A percentile compares a stretch with the other conserved stretches of the same genome.
phyloP scores from a whole-genome alignment of 371 early-diverging fungal species.

The Mortierella sp. region DNA sequence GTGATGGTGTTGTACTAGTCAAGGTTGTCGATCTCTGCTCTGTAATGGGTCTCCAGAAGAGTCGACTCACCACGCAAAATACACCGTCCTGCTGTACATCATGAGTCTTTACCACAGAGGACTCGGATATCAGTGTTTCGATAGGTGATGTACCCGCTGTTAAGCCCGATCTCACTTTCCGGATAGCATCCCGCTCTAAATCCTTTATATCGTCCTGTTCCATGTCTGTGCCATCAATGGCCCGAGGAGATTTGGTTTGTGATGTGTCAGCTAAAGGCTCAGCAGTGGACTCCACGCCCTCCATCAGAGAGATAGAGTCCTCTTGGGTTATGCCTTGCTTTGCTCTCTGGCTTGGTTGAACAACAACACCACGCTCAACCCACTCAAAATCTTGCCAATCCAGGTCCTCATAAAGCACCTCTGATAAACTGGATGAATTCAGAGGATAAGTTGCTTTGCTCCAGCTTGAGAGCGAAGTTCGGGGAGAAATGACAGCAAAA shows the following conservation, averaged over 20 bases:
- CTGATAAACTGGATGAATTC: conserved; percentile 14
- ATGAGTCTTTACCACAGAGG: not conserved
- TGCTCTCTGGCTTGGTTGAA: conserved; percentile 35
- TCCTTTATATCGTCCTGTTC: conserved; percentile 11
- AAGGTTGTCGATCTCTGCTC: conserved; percentile 15
- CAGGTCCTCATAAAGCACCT: conserved; percentile 49
- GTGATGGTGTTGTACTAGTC: not conserved
- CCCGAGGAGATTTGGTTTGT: not conserved
- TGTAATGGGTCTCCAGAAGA: conserved; percentile 46
- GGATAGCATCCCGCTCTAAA: not conserved
- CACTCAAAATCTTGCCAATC: conserved; percentile 58
- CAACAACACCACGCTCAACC: conserved; percentile 56
- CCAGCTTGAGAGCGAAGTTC: conserved; percentile 44
- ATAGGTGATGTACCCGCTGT: not conserved
- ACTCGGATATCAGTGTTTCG: not conserved
- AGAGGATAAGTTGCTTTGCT: conserved; percentile 42
- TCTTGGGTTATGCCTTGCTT: not conserved
- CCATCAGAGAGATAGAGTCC: conserved; percentile 18
- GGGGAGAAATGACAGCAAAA: conserved; percentile 48
- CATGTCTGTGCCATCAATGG: conserved; percentile 3
- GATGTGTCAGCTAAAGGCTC: not conserved
- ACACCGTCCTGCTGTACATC: conserved; percentile 47
- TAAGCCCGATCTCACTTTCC: not conserved
- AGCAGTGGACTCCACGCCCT: conserved; percentile 14
- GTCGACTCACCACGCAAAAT: conserved; percentile 56